Conservation (phyloP, 2,329 filamentous ascomycete species). For the Fusarium sp. region DNA sequence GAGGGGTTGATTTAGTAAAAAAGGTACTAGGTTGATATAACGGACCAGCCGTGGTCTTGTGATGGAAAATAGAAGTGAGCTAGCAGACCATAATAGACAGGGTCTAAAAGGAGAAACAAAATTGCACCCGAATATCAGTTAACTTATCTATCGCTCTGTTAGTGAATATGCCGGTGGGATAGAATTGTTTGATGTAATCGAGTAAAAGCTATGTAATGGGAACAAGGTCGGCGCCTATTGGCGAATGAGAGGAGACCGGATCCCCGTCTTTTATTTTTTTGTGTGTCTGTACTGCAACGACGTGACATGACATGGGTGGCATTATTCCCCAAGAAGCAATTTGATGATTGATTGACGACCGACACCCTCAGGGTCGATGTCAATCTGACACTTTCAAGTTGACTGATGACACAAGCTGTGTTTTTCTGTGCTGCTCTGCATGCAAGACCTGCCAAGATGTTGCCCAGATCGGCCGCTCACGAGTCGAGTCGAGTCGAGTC, state of each 20-base stretch:
- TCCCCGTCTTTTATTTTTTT: conserved; percentile 21
- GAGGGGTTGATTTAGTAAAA: conserved; percentile 42
- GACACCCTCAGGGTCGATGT: conserved; percentile 16
- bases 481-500: conserved; percentile 23
- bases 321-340: conserved; percentile 8
- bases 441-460: conserved; percentile 27
- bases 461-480: conserved; percentile 22
- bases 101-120: conserved; percentile 30
- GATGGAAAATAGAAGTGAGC: conserved; percentile 29
- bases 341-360: background rate
- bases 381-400: conserved; percentile 9
- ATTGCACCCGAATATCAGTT: background rate
- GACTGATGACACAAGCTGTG: background rate
- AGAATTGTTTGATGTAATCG: conserved; percentile 44
- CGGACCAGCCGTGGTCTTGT: conserved; percentile 44
- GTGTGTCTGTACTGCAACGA: background rate
- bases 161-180: background rate
- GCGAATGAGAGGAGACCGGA: conserved; percentile 38
- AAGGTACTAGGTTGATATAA: conserved; percentile 22
- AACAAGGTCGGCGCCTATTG: conserved; percentile 41
- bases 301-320: conserved; percentile 36
- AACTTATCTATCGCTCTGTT: background rate
- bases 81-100: conserved; percentile 12
- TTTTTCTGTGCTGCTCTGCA: background rate
- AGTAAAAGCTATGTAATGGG: conserved; percentile 47